phyloP scores from a whole-genome alignment of 805 yeast species.

The Millerozyma acaciae region DNA sequence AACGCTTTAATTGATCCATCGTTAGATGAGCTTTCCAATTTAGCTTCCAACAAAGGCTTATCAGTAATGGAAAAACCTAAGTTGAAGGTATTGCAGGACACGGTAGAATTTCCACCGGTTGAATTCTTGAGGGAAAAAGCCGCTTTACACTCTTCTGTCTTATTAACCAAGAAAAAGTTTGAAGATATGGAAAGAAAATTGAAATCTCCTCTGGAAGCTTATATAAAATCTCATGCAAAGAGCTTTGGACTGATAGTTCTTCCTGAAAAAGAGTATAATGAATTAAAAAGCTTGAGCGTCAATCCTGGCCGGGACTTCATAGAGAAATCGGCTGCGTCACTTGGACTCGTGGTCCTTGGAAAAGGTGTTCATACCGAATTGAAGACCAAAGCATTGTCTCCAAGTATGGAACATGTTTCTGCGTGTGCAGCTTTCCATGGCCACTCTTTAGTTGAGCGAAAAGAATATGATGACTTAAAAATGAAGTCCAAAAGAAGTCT shows the following conservation, averaged over 20 bases:
- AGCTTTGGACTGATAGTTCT: conserved; percentile 12
- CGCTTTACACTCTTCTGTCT: no score
- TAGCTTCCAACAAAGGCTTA: no score
- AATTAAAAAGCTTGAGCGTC: conserved; percentile 7
- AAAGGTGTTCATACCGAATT: conserved; percentile 5
- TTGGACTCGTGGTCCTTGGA: conserved; percentile 8
- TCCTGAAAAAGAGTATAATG: conserved; percentile 10
- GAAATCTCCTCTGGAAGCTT: no score
- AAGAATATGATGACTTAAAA: conserved; percentile 4
- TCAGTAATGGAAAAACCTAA: conserved; percentile 10
- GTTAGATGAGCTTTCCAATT: no score
- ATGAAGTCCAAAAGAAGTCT: conserved; percentile 5
- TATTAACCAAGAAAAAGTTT: no score
- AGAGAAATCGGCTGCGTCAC: conserved; percentile 4
- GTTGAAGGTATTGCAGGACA: conserved; percentile 8
- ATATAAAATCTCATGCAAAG: no score
- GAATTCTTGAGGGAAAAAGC: conserved; percentile 23
- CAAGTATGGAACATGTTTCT: conserved; percentile 9
- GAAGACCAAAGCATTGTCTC: conserved; percentile 7
- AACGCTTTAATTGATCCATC: no score
- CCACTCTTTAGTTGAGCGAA: conserved; percentile 6
- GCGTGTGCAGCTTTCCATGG: conserved; percentile 6
- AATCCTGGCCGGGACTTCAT: conserved; percentile 3
- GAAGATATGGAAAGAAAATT: no score
- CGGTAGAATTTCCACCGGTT: conserved; percentile 12